A percentile compares a stretch with the other conserved stretches of the same genome.
phyloP scores from a whole-genome alignment of 306 rosid species.

The Vigna reflexopilosa region DNA sequence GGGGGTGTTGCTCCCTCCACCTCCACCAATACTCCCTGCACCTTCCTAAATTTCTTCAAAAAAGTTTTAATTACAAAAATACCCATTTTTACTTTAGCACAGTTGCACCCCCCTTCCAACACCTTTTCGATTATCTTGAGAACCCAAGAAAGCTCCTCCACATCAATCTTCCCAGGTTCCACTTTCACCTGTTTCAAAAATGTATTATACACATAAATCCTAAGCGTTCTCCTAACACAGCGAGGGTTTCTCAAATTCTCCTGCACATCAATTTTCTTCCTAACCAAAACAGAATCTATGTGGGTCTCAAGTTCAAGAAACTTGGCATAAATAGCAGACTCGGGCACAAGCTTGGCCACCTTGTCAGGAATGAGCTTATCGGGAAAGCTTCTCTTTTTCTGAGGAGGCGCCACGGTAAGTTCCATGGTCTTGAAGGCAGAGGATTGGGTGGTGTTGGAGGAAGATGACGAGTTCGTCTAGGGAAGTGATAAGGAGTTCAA shows the following conservation, averaged over 20 bases:
- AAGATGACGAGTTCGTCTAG: too few relatives aligned
- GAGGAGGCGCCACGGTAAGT: slow-evolving; percentile 77
- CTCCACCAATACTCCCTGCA: too few relatives aligned
- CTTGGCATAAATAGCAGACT: slow-evolving; percentile 77
- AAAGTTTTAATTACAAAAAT: too few relatives aligned
- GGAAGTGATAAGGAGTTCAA: too few relatives aligned
- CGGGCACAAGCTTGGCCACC: slow-evolving; percentile 81
- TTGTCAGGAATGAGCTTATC: slow-evolving; percentile 79
- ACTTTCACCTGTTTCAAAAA: slow-evolving; percentile 61
- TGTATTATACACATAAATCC: slow-evolving; percentile 86
- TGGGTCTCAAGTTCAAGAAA: slow-evolving; percentile 80
- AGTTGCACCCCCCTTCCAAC: slow-evolving; percentile 54
- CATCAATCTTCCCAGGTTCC: slow-evolving; percentile 54
- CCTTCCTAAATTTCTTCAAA: too few relatives aligned
- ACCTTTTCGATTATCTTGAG: slow-evolving; percentile 87
- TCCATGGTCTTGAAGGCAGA: slow-evolving; percentile 93
- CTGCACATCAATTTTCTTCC: slow-evolving; percentile 81
- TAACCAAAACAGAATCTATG: slow-evolving; percentile 73
- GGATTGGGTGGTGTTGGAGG: slow-evolving; percentile 22
- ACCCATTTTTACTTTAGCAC: too few relatives aligned
- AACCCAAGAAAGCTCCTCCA: slow-evolving; percentile 82
- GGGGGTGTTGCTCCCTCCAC: too few relatives aligned
- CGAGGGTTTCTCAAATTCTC: slow-evolving; percentile 75
- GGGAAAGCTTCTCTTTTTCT: slow-evolving; percentile 71
- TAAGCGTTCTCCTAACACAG: slow-evolving; percentile 65